Evolutionary conservation across 2,329 filamentous ascomycete genomes (phyloP).

Genomic region (Lecanicillium sp.): DNA sequence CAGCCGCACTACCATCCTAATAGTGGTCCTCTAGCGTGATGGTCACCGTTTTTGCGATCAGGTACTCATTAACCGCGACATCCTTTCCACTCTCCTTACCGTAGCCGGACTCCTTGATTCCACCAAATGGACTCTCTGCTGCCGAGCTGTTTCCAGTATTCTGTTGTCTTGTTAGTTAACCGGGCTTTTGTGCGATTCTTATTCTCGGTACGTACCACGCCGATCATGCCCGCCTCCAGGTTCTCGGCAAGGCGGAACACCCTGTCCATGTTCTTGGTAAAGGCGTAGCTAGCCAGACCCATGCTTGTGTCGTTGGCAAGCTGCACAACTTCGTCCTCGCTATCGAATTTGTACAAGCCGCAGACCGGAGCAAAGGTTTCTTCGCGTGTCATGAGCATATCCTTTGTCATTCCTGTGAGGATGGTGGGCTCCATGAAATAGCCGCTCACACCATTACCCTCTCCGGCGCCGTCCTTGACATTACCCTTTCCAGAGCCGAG

Average conservation of each 20-base stretch:
- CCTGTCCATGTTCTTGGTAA: slow-evolving; percentile 38
- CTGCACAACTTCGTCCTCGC: slow-evolving; percentile 60
- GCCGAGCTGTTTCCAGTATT: slow-evolving; percentile 30
- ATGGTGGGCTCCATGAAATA: slow-evolving; percentile 64
- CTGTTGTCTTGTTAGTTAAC: neutral
- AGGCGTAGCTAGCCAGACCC: slow-evolving; percentile 67
- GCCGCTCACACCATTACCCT: slow-evolving; percentile 39
- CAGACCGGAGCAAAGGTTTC: slow-evolving; percentile 69
- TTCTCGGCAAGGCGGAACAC: slow-evolving; percentile 35
- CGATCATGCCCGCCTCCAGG: slow-evolving; percentile 37
- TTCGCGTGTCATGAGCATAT: slow-evolving; percentile 60
- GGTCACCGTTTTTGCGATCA: slow-evolving; percentile 37
- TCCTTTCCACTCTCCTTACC: slow-evolving; percentile 42
- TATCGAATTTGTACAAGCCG: slow-evolving; percentile 60
- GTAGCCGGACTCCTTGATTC: slow-evolving; percentile 39
- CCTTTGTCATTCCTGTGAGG: slow-evolving; percentile 55
- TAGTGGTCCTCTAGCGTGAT: slow-evolving; percentile 32
- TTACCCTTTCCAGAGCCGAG: slow-evolving; percentile 6
- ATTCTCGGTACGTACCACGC: slow-evolving; percentile 20
- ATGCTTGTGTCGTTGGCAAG: slow-evolving; percentile 60
- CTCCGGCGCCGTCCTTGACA: slow-evolving; percentile 19
- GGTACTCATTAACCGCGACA: slow-evolving; percentile 37
- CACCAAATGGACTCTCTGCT: slow-evolving; percentile 37
- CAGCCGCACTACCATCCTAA: no score
- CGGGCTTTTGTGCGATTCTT: no score